Percentiles rank a stretch among this genome's conserved stretches.
phyloP scores from a whole-genome alignment of 208 protist species.

The Trypanosoma mega region DNA sequence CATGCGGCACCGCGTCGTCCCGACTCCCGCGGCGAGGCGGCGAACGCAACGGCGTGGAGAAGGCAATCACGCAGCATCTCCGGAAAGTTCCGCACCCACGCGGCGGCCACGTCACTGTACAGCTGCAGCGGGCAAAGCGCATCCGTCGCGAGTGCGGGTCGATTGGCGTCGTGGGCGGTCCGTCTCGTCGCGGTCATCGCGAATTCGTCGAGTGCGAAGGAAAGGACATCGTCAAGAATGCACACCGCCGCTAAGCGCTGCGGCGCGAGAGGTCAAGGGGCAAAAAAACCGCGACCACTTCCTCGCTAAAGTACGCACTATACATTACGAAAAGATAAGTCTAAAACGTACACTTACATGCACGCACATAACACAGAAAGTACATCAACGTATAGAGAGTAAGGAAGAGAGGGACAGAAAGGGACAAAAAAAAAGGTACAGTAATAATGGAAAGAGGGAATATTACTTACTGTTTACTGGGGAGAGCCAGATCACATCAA shows the following conservation, averaged over 20 bases:
- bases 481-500: too few relatives aligned
- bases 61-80: slow-evolving; percentile 20
- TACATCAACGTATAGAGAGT: too few relatives aligned
- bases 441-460: too few relatives aligned
- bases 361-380: neutral
- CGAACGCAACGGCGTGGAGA: slow-evolving; percentile 6
- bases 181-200: slow-evolving; percentile 8
- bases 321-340: neutral
- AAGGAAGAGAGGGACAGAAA: too few relatives aligned
- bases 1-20: slow-evolving; percentile 8
- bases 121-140: slow-evolving; percentile 24
- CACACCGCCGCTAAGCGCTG: slow-evolving; percentile 19
- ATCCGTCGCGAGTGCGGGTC: too few relatives aligned
- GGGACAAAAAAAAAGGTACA: too few relatives aligned
- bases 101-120: slow-evolving; percentile 10
- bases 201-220: slow-evolving; percentile 3
- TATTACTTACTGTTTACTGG: too few relatives aligned
- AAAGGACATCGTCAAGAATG: slow-evolving; percentile 13
- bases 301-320: slow-evolving; percentile 23
- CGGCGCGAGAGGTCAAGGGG: neutral
- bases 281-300: slow-evolving; percentile 18
- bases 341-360: neutral
- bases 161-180: too few relatives aligned
- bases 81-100: slow-evolving; percentile 19
- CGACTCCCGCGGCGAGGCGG: slow-evolving; percentile 5